phyloP scores from a whole-genome alignment of 805 yeast genomes.

The Saccharomycopsis sp. region DNA sequence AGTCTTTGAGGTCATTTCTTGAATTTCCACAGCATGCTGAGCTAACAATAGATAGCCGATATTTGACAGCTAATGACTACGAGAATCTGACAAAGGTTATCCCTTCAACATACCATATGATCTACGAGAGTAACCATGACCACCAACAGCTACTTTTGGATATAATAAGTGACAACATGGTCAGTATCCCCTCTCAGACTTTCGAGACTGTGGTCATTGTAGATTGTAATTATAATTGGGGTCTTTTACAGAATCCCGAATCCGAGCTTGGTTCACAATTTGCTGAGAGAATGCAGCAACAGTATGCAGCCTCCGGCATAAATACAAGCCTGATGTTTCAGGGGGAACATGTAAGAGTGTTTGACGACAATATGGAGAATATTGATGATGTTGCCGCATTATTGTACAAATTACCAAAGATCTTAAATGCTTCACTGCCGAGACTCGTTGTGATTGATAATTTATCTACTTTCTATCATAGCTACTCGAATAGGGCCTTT shows the following conservation, averaged over 20 bases:
- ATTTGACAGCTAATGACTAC: background rate
- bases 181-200: background rate
- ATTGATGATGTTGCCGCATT: background rate
- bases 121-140: background rate
- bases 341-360: background rate
- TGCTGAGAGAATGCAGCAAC: background rate
- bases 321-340: background rate
- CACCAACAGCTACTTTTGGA: constrained; percentile 1
- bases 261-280: background rate
- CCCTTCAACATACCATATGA: background rate
- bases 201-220: background rate
- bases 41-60: background rate
- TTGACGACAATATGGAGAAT: background rate
- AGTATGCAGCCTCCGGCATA: background rate
- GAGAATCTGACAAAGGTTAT: background rate
- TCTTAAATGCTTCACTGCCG: background rate
- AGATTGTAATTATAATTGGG: background rate
- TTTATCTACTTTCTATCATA: background rate
- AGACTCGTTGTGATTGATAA: background rate
- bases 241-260: background rate
- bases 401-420: background rate
- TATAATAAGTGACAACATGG: background rate
- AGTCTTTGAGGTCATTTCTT: background rate
- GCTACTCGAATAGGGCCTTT: background rate
- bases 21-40: background rate